Conservation (phyloP, 345 rosid species). For the Hevea brasiliensis region DNA sequence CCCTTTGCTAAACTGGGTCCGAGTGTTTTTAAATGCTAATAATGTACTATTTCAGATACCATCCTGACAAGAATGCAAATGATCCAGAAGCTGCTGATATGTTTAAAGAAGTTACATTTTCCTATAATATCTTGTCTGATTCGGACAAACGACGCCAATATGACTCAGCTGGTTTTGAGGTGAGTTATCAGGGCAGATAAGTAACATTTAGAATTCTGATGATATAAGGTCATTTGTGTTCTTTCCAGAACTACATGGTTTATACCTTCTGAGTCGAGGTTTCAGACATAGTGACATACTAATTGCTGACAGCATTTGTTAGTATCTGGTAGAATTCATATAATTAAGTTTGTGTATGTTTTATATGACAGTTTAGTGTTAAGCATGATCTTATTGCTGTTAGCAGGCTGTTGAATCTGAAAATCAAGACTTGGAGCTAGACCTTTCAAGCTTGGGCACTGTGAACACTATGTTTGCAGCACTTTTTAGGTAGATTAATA, state of each 20-base stretch:
- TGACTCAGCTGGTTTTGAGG: conserved; percentile 98
- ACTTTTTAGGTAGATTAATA: conserved; percentile 62
- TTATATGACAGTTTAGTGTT: not conserved
- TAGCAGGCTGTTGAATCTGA: conserved; percentile 71
- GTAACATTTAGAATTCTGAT: not conserved
- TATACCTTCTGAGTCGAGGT: not conserved
- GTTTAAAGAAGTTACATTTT: conserved; percentile 94
- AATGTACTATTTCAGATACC: conserved; percentile 62
- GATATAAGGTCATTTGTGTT: not conserved
- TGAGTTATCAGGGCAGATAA: conserved; percentile 30
- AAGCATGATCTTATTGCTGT: conserved; percentile 22
- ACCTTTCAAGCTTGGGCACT: conserved; percentile 96
- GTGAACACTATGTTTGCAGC: conserved; percentile 96
- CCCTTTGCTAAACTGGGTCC: not conserved
- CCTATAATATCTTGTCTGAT: conserved; percentile 88
- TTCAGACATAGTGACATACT: not conserved
- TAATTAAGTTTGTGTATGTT: conserved; percentile 1
- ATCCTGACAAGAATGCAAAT: conserved; percentile 97
- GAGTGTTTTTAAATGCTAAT: conserved; percentile 14
- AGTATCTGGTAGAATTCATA: not conserved
- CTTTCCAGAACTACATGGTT: not conserved
- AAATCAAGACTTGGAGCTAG: conserved; percentile 84
- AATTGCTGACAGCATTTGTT: conserved; percentile 1
- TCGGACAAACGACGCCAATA: conserved; percentile 82
- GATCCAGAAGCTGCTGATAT: conserved; percentile 91